These are phyloP conservation scores for Fusarium lateritium DNA, from an alignment of 2,329 filamentous ascomycete genomes.

Conservation along the genomic window DNA sequence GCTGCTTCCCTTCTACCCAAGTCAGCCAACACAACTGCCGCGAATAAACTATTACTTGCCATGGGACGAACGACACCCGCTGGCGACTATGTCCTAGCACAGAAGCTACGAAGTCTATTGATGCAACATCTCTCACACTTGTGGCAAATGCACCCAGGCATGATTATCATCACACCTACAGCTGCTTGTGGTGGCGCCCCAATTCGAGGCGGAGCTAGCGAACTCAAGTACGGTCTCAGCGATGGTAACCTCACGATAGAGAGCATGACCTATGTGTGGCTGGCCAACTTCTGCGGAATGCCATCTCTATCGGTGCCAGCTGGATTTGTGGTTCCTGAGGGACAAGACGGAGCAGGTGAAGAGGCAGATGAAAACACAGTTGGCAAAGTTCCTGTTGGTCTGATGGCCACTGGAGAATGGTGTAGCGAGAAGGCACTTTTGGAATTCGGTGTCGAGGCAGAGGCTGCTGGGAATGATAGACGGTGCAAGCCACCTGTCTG, in stretches of 20 bases:
- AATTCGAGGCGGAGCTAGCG: slow-evolving; percentile 53
- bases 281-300: slow-evolving; percentile 65
- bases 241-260: slow-evolving; percentile 63
- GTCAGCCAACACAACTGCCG: slow-evolving; percentile 66
- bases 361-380: slow-evolving; percentile 52
- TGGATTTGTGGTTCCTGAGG: slow-evolving; percentile 60
- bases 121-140: slow-evolving; percentile 80
- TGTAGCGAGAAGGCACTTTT: slow-evolving; percentile 64
- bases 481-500: slow-evolving; percentile 32
- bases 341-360: slow-evolving; percentile 47
- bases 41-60: slow-evolving; percentile 76
- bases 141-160: slow-evolving; percentile 74
- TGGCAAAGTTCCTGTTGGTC: slow-evolving; percentile 64
- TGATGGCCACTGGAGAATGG: slow-evolving; percentile 71
- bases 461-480: slow-evolving; percentile 52
- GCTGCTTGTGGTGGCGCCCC: slow-evolving; percentile 65
- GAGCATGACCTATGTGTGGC: slow-evolving; percentile 66
- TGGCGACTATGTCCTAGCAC: slow-evolving; percentile 77
- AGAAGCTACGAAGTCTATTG: slow-evolving; percentile 76
- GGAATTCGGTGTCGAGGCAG: slow-evolving; percentile 63
- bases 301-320: slow-evolving; percentile 62
- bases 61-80: slow-evolving; percentile 76
- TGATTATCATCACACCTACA: slow-evolving; percentile 80
- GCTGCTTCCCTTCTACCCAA: slow-evolving; percentile 63
- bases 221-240: slow-evolving; percentile 59